These are phyloP conservation scores for Psilocybe sp. DNA, from an alignment of 768 basidiomycete species.

Conservation along the genomic window DNA sequence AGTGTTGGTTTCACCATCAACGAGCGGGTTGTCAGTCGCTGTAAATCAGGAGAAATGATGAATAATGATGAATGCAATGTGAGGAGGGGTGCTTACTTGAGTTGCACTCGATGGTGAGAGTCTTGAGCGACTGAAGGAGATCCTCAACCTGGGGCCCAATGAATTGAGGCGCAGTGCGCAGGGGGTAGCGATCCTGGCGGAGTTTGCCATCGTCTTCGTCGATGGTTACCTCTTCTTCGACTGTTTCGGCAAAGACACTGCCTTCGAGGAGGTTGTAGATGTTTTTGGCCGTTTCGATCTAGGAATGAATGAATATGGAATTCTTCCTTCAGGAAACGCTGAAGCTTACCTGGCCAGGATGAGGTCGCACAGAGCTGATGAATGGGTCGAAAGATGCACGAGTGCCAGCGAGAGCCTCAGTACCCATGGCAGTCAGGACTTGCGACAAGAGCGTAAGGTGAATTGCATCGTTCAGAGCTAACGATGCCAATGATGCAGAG, in stretches of 20 bases:
- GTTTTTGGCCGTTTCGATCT: constrained; percentile 70
- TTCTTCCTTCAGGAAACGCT: not conserved
- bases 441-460: constrained; percentile 65
- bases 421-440: constrained; percentile 79
- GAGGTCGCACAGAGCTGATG: constrained; percentile 74
- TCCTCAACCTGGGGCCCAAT: constrained; percentile 86
- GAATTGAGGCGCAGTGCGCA: constrained; percentile 80
- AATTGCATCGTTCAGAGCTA: constrained; percentile 71
- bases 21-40: constrained; percentile 88
- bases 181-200: constrained; percentile 76
- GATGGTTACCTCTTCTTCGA: constrained; percentile 73
- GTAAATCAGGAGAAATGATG: constrained; percentile 4
- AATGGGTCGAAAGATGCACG: constrained; percentile 75
- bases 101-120: constrained; percentile 75
- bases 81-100: constrained; percentile 52
- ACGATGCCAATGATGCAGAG: constrained; percentile 72
- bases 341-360: constrained; percentile 65
- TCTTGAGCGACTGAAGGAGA: constrained; percentile 59
- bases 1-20: constrained; percentile 62
- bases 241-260: constrained; percentile 60
- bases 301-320: constrained; percentile 1
- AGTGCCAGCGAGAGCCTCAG: constrained; percentile 76
- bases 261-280: constrained; percentile 69
- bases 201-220: constrained; percentile 71
- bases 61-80: not conserved